phyloP scores from a whole-genome alignment of 208 protist species.

The Angomonas deanei region DNA sequence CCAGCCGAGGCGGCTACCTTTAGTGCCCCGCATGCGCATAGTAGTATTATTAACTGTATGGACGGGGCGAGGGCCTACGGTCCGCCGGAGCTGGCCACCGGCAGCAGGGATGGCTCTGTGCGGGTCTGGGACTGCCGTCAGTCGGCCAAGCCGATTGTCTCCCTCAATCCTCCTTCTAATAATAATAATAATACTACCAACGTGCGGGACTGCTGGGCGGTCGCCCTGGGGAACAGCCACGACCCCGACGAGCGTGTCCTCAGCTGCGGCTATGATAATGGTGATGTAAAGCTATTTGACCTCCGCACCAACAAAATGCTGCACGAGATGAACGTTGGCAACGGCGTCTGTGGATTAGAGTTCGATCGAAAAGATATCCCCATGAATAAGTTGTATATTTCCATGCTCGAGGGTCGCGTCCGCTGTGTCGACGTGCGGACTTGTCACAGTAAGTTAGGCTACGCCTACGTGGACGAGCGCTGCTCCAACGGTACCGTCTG shows the following conservation, averaged over 20 bases:
- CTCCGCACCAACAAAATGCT: slow-evolving; percentile 84
- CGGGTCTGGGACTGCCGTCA: slow-evolving; percentile 93
- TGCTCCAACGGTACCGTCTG: slow-evolving; percentile 85
- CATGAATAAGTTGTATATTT: slow-evolving; percentile 93
- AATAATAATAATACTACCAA: too few relatives aligned
- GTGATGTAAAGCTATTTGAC: slow-evolving; percentile 95
- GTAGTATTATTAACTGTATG: slow-evolving; percentile 91
- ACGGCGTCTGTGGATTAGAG: slow-evolving; percentile 89
- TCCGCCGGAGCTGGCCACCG: slow-evolving; percentile 86
- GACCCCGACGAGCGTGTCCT: slow-evolving; percentile 86
- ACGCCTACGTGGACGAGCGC: slow-evolving; percentile 84
- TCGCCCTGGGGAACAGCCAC: slow-evolving; percentile 90
- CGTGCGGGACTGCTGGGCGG: slow-evolving; percentile 91
- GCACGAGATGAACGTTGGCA: slow-evolving; percentile 91
- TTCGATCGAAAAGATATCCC: slow-evolving; percentile 91
- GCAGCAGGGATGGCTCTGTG: slow-evolving; percentile 86
- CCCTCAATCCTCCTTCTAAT: slow-evolving; percentile 67
- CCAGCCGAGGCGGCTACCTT: slow-evolving; percentile 32
- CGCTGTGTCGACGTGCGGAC: slow-evolving; percentile 88
- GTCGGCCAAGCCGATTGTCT: slow-evolving; percentile 68
- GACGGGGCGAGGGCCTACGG: slow-evolving; percentile 85
- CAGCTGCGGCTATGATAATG: slow-evolving; percentile 93
- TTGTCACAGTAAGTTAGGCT: slow-evolving; percentile 75
- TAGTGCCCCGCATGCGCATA: slow-evolving; percentile 76
- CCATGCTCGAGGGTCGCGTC: slow-evolving; percentile 82